These are phyloP conservation scores for Venturia nashicola DNA, from an alignment of 2,329 filamentous ascomycete species.

Conservation along the genomic window DNA sequence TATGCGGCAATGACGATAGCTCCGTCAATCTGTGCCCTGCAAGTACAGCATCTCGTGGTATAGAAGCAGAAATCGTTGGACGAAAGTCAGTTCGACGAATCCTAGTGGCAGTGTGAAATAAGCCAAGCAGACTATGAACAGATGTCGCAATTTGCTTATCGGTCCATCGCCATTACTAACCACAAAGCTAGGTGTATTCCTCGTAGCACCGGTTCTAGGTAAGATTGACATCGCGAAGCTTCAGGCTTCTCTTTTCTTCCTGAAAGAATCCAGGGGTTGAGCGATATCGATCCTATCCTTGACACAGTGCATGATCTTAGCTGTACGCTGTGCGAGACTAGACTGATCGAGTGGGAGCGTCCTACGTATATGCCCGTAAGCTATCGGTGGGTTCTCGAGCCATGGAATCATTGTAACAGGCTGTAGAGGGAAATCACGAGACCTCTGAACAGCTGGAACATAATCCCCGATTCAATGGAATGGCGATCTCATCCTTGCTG, in stretches of 20 bases:
- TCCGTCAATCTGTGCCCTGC: neutral
- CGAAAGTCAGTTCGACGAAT: neutral
- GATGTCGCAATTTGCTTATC: neutral
- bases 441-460: no score
- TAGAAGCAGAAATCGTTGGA: neutral
- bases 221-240: neutral
- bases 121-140: neutral
- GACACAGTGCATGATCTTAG: neutral
- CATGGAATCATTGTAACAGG: no score
- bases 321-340: neutral
- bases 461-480: no score
- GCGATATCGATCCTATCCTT: neutral
- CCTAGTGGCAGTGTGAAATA: neutral
- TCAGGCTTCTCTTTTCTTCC: neutral
- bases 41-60: neutral
- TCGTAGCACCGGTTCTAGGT: neutral
- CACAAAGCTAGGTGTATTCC: neutral
- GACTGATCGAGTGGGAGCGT: neutral
- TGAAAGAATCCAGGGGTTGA: neutral
- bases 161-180: neutral
- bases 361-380: no score
- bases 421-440: no score
- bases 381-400: neutral
- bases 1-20: neutral
- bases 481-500: no score